Evolutionary conservation across 768 basidiomycete genomes (phyloP), one percentile per base, ranked within the genome.

Genomic region (Trichaptum fuscoviolaceum): DNA sequence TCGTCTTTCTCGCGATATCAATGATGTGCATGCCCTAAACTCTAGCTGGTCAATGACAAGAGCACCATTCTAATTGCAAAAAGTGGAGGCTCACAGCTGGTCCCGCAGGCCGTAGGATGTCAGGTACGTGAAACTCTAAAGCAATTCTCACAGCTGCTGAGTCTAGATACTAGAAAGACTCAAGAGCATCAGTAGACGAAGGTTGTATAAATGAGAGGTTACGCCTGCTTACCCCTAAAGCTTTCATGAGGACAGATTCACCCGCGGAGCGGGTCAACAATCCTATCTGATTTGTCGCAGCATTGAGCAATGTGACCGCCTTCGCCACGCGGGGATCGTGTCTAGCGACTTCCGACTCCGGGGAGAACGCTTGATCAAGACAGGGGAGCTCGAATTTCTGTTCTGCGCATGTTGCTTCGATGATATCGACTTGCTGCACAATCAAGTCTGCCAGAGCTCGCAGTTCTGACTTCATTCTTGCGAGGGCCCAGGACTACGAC

Each of bases 81-180:
- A 52, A 52, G 12, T 52, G 3, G 15, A 52, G 5, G 42, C 59
- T 61, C 25, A 61, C 59, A 25, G 6, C 67, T 0, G 83, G 79
- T 1, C 88, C 89, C 15, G 87, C 85, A 65, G 86, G 87, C 10
- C 87, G 83, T 0, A 93, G 78, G 18, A 92, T 84, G 71, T 93
- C 91, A 7, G 84, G 82, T 27, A 85, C 81, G 71, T 92, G 87
- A 0, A 89, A 83, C 3, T 88, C 87, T 73, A 92, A 90, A 17
- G 92, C 74, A 42, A 92, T 80, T 23, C 90, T 85, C 75, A 93
- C 78, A 72, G 89, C 91, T 3, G 89, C 85, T 0, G 91, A 89
- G n/a, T 92, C 79, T 71, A 91, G 88, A 71, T 91, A 91, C 88
- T 91, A 66, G n/a, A 57, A 7, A 26, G 35, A 61, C 18, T 17